These are phyloP conservation scores for Lactarius sp. DNA, from an alignment of 768 basidiomycete genomes.

Conservation along the genomic window DNA sequence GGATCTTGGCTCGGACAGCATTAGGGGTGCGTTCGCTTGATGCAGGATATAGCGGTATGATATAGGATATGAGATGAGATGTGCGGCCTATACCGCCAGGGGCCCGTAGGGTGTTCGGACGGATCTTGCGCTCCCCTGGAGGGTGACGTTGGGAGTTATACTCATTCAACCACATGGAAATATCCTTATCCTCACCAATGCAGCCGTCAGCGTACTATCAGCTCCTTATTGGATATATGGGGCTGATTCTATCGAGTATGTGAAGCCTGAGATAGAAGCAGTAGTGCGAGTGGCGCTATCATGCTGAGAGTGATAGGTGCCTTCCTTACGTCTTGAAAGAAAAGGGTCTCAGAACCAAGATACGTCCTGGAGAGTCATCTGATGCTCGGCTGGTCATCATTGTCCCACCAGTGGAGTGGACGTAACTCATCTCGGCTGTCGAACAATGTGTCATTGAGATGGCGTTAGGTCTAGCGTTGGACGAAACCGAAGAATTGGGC, in stretches of 20 bases:
- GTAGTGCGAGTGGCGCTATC: neutral
- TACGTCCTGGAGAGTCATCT: neutral
- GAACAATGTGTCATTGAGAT: neutral
- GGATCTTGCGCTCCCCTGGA: slow-evolving; percentile 11
- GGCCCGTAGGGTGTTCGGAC: slow-evolving; percentile 5
- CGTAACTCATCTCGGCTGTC: neutral
- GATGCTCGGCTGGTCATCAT: neutral
- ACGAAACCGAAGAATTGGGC: neutral
- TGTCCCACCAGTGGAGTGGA: neutral
- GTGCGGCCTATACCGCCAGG: neutral
- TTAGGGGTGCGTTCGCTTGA: neutral
- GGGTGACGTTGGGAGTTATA: neutral
- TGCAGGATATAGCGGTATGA: neutral
- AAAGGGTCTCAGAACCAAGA: neutral
- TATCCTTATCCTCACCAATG: neutral
- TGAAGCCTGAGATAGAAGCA: neutral
- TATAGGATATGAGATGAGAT: neutral
- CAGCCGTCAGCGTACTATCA: neutral
- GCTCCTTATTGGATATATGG: neutral
- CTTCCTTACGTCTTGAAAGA: neutral
- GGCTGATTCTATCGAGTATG: neutral
- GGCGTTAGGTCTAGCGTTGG: neutral
- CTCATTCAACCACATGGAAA: neutral
- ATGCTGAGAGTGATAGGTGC: neutral
- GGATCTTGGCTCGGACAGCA: neutral